phyloP scores from a whole-genome alignment of 176 grass and related monocot genomes.

The Oryza longistaminata region DNA sequence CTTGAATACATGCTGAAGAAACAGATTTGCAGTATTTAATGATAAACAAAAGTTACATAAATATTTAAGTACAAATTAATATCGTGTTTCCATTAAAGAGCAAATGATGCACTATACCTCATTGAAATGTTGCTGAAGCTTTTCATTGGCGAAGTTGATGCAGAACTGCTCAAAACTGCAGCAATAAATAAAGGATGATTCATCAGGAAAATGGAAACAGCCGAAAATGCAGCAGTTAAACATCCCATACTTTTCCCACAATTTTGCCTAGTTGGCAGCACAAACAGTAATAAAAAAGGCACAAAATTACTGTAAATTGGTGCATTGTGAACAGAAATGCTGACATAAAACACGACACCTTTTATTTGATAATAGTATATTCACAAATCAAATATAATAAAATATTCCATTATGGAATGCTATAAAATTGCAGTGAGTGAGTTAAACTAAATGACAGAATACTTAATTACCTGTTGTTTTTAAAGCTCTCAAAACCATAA shows the following conservation, averaged over 20 bases:
- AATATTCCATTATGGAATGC: background rate
- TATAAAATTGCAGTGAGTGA: conserved; percentile 4
- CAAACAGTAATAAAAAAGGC: background rate
- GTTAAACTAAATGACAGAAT: background rate
- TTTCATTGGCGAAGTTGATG: conserved; percentile 99
- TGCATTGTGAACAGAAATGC: background rate
- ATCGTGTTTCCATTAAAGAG: conserved; percentile 3
- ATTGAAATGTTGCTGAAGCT: conserved; percentile 99
- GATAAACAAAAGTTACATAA: conserved; percentile 35
- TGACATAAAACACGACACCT: background rate
- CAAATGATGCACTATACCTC: conserved; percentile 51
- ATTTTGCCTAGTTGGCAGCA: background rate
- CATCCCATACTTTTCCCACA: background rate
- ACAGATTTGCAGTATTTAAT: conserved; percentile 30
- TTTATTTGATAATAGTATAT: background rate
- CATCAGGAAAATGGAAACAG: background rate
- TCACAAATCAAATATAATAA: background rate
- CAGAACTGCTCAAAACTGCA: conserved; percentile 98
- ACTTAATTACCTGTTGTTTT: conserved; percentile 73
- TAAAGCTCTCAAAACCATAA: conserved; percentile 98
- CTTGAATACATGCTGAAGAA: conserved; percentile 95
- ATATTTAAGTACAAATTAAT: background rate
- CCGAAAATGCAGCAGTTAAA: background rate
- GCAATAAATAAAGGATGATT: conserved; percentile 29
- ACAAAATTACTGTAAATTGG: background rate